Base-by-base conservation (phyloP, 805 yeast genomes). In the Cyberlindnera maritima region DNA sequence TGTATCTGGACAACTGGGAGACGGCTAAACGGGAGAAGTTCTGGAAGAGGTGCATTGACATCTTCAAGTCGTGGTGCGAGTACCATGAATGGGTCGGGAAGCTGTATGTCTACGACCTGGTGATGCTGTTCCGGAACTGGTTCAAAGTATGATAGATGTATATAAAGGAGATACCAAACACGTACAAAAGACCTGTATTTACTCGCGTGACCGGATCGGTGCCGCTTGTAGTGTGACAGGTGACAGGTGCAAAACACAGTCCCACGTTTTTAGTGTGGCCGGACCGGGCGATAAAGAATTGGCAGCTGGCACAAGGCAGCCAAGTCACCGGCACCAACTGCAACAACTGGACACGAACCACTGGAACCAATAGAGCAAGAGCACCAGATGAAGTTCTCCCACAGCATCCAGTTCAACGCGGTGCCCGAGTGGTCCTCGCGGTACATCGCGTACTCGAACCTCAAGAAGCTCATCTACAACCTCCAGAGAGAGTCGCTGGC, bases 361-460 rank as follows among this genome's bases (percentile, higher is more conserved):
- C 23, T 17, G 26, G 12, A 8, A 21, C 39, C 9, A 28, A 18
- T 5, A 18, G 8, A 13, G 35, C 10, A 12, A 34, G 33, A 23
- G 26, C 39, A 13, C 29, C 15, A 13, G 18, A 92, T 92, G 99
- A 92, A 92, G 77, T 92, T 92, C 70, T 85, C 96, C 21, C 96
- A 91, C 63, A 88, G 97, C 6, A 71, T 92, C 54, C 97, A 92
- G 75, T 91, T 92, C 69, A 92, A 92, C 66, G 96, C 98, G 20
- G 98, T 94, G 4, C 97, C 99, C 2, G 98, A 94, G 65, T 92
- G 99, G 99, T 80, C 96, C 12, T 83, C 96, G 23, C 81, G 87
- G 63, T 92, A 92, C 66, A 83, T 92, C 47, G 91, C 95, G 46
- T 92, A 92, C 66, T 86, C 96, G 1, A 83, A 87, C 33, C 72